Evolutionary conservation across 2,329 filamentous ascomycete genomes (phyloP), one percentile per base, ranked within the genome.

Genomic region (Pseudocercospora musae): DNA sequence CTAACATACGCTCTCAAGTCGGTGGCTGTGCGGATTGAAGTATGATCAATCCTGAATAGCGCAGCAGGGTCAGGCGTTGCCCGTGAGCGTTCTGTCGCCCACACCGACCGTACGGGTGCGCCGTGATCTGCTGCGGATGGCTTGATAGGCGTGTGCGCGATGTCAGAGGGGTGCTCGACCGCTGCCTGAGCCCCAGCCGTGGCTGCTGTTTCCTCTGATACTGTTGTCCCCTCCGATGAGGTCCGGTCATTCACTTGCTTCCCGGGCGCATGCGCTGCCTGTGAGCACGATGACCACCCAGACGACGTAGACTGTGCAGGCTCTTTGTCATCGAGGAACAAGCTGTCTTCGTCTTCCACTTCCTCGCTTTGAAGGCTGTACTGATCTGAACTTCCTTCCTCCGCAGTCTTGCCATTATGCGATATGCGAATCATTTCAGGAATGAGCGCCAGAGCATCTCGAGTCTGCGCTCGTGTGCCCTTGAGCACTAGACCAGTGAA

Each of bases 401-500:
- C n/a, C 3, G n/a, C 52, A 1, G 27, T 11, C 37, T 31, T 52
- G 49, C 61, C 23, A 62, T 31, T n/a, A 21, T 31, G 40, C n/a
- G 46, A 31, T 13, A 62, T 57, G 13, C 52, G 18, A 0, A 68
- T 42, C 25, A 69, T 37, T 7, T 62, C 42, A 9, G 63, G 68
- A 31, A 71, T 54, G 1, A 69, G 29, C 10, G 58, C 46, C 13
- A 67, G 18, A 62, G 58, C 69, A 15, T 62, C 58, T 1, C 59
- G 59, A 50, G 68, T 70, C 44, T 71, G 53, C 11, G 25, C 58
- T 6, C 62, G 49, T 21, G 63, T 67, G 20, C 70, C 70, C 29
- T 59, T 62, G 25, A 72, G 60, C 4, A 62, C 63, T 7, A 72
- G 52, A 21, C 57, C 62, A n/a, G 64, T 66, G 58, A 67, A 71